phyloP scores from a whole-genome alignment of 2,329 filamentous ascomycete genomes.

The Plenodomus biglobosus region DNA sequence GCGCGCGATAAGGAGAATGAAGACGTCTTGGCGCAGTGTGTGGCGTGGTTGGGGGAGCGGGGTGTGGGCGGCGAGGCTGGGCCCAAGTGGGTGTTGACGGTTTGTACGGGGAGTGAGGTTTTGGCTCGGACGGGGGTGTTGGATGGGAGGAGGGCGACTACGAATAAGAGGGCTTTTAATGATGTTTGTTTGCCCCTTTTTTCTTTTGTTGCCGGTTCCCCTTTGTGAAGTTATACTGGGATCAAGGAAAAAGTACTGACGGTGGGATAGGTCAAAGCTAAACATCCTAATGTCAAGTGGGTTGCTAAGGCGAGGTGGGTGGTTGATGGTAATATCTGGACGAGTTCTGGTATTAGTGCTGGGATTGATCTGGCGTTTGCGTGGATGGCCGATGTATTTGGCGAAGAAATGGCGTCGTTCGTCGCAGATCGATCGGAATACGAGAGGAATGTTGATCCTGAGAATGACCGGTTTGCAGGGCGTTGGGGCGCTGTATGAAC shows the following conservation, averaged over 20 bases:
- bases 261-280: slow-evolving; percentile 43
- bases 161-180: slow-evolving; percentile 63
- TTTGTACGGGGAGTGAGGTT: slow-evolving; percentile 66
- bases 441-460: slow-evolving; percentile 54
- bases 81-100: slow-evolving; percentile 61
- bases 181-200: slow-evolving; percentile 8
- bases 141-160: slow-evolving; percentile 63
- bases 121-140: slow-evolving; percentile 62
- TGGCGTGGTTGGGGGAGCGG: slow-evolving; percentile 51
- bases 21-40: slow-evolving; percentile 38
- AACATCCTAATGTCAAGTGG: slow-evolving; percentile 60
- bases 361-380: slow-evolving; percentile 64
- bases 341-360: slow-evolving; percentile 63
- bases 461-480: slow-evolving; percentile 59
- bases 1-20: slow-evolving; percentile 33
- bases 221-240: neutral
- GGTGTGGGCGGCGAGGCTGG: slow-evolving; percentile 47
- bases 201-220: neutral
- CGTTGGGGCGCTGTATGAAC: slow-evolving; percentile 30
- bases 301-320: slow-evolving; percentile 64
- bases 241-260: neutral
- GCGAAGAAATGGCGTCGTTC: slow-evolving; percentile 52
- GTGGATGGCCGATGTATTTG: slow-evolving; percentile 58
- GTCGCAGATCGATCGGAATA: slow-evolving; percentile 61
- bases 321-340: slow-evolving; percentile 67